Conservation (phyloP, 805 yeast species). For the Kluyveromyces aestuarii region DNA sequence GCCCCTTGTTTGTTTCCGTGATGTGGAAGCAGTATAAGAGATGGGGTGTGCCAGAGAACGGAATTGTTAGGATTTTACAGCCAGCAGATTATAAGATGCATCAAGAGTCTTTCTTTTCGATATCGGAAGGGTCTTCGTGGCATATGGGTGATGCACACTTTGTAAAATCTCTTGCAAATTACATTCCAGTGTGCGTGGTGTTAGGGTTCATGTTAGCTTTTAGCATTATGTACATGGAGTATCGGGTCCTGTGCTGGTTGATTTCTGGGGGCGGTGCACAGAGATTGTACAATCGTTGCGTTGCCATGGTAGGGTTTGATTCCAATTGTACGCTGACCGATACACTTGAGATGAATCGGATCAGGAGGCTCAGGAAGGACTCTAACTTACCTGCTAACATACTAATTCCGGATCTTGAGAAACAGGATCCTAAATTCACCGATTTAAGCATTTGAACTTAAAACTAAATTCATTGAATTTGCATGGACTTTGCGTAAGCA, state of each 20-base stretch:
- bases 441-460: conserved; percentile 8
- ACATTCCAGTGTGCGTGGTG: conserved; percentile 61
- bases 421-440: conserved; percentile 10
- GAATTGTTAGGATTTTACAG: conserved; percentile 57
- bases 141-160: conserved; percentile 80
- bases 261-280: conserved; percentile 15
- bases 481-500: neutral
- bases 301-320: neutral
- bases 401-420: conserved; percentile 18
- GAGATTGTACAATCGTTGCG: conserved; percentile 1
- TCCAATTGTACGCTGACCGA: neutral
- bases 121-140: conserved; percentile 85
- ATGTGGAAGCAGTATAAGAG: conserved; percentile 83
- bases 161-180: conserved; percentile 64
- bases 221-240: conserved; percentile 38
- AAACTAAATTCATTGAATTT: neutral
- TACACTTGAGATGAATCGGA: conserved; percentile 5
- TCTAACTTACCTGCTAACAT: conserved; percentile 19
- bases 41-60: conserved; percentile 62
- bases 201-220: conserved; percentile 58
- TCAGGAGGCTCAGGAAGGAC: conserved; percentile 21
- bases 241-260: conserved; percentile 35
- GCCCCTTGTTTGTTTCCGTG: conserved; percentile 79
- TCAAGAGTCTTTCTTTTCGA: conserved; percentile 56
- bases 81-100: conserved; percentile 65